Base-by-base conservation (phyloP, 1,284 basidiomycete species). In the Cutaneotrichosporon arboriforme region DNA sequence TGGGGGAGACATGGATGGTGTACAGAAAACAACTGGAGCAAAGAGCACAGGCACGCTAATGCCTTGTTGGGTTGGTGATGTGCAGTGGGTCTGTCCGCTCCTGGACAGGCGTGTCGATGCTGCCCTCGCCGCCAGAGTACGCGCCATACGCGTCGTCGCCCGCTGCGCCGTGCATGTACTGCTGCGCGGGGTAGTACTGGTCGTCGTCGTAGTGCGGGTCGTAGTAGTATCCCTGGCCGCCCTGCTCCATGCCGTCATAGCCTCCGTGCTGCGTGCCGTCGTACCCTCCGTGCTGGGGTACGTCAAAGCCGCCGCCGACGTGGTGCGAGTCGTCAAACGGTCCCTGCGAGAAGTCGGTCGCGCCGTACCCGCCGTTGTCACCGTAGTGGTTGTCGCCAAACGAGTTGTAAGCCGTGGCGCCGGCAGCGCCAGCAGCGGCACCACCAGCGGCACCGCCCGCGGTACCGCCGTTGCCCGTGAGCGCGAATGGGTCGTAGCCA, bases 401-500 rank as follows among this genome's bases (percentile, higher is more conserved):
- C 26, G 26, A 31, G 26, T 31, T n/a, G 60, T 60, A 10, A 56
- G 58, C 61, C 0, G 58, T 65, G 1, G 58, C 60, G 21, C 52
- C 58, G 1, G 58, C 63, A 22, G 58, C 64, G 20, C 35, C 49
- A 10, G 48, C 55, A 8, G 39, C 60, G n/a, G 42, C 48, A 8
- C 48, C 59, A 13, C 34, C 33, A 31, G 33, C 54, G 23, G 46
- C 52, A 44, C 48, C 26, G 26, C 26, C 26, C 26, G 26, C 26
- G 31, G 13, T 20, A 26, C 46, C 1, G 56, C 61, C 1, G 60
- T 65, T 2, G 59, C 60, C 20, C 54, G 58, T 3, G 48, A 43
- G 40, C 15, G 65, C 67, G 55, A 71, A 74, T 13, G 71, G 67
- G 51, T 74, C 73, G 59, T 74, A 75, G 8, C 72, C 72, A 17